Percentiles rank a stretch among this genome's conserved stretches.
phyloP scores from a whole-genome alignment of 2,329 filamentous ascomycete genomes.

The Hypoxylon sp. region DNA sequence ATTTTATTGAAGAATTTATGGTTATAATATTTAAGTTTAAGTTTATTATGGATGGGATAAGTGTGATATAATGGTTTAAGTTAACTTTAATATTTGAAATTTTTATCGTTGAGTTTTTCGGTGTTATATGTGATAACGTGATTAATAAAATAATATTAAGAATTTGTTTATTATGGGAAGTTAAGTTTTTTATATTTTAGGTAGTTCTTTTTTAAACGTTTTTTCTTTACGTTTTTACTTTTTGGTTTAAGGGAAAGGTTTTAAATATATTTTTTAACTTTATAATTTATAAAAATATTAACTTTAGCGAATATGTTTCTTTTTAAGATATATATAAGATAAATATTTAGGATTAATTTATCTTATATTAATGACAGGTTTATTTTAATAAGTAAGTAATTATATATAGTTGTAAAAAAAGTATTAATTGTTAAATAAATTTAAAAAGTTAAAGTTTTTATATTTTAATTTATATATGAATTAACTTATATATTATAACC shows the following conservation, averaged over 20 bases:
- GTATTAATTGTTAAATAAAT: not conserved
- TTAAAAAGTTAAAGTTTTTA: not conserved
- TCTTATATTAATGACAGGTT: too few relatives aligned
- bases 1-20: not conserved
- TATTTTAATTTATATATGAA: too few relatives aligned
- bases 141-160: constrained; percentile 7
- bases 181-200: not conserved
- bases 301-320: not conserved
- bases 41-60: not conserved
- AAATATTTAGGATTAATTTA: not conserved
- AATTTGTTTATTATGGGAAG: not conserved
- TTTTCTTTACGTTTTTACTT: not conserved
- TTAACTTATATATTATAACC: not conserved
- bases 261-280: too few relatives aligned
- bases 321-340: not conserved
- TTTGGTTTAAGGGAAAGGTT: not conserved
- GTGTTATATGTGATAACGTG: not conserved
- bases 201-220: too few relatives aligned
- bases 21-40: constrained; percentile 3
- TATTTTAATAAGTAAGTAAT: too few relatives aligned
- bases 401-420: too few relatives aligned
- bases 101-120: constrained; percentile 1
- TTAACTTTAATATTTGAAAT: not conserved
- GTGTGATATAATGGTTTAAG: constrained; percentile 1
- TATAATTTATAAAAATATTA: not conserved